A percentile compares a stretch with the other conserved stretches of the same genome.
Conservation (phyloP, 2,329 filamentous ascomycete species). For the Stagonosporopsis rhizophila region DNA sequence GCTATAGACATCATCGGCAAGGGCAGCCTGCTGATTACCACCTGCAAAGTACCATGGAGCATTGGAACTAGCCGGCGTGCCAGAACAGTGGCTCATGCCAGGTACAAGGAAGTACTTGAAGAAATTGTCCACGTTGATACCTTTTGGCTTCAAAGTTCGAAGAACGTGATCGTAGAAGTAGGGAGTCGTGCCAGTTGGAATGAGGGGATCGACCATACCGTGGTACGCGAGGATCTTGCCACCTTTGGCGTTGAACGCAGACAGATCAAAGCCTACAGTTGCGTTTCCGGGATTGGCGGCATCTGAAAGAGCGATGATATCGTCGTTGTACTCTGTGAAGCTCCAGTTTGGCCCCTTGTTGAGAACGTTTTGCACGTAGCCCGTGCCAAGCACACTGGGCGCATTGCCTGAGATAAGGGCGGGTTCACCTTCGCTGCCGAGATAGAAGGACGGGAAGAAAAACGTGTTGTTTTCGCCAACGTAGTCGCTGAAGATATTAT, state of each 20-base stretch:
- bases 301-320: constrained; percentile 51
- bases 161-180: constrained; percentile 60
- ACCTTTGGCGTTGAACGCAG: constrained; percentile 52
- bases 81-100: constrained; percentile 54
- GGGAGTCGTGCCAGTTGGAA: constrained; percentile 59
- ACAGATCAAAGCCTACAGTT: constrained; percentile 58
- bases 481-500: constrained; percentile 54
- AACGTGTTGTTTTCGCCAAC: constrained; percentile 52
- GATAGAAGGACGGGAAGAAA: constrained; percentile 50
- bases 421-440: constrained; percentile 49
- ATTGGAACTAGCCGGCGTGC: constrained; percentile 43
- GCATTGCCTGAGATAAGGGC: constrained; percentile 48
- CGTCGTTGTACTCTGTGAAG: constrained; percentile 50
- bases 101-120: constrained; percentile 55
- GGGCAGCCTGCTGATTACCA: constrained; percentile 16
- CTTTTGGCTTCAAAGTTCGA: constrained; percentile 44
- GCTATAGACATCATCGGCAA: constrained; percentile 26
- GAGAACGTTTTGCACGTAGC: constrained; percentile 55
- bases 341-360: constrained; percentile 49
- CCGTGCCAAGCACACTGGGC: constrained; percentile 48
- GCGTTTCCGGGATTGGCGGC: constrained; percentile 56
- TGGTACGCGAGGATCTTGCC: constrained; percentile 55
- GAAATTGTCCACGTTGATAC: constrained; percentile 49
- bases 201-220: constrained; percentile 55
- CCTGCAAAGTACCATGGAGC: constrained; percentile 58